phyloP scores from a whole-genome alignment of 116 monocot genomes.

The Papilionanthe hybrid region DNA sequence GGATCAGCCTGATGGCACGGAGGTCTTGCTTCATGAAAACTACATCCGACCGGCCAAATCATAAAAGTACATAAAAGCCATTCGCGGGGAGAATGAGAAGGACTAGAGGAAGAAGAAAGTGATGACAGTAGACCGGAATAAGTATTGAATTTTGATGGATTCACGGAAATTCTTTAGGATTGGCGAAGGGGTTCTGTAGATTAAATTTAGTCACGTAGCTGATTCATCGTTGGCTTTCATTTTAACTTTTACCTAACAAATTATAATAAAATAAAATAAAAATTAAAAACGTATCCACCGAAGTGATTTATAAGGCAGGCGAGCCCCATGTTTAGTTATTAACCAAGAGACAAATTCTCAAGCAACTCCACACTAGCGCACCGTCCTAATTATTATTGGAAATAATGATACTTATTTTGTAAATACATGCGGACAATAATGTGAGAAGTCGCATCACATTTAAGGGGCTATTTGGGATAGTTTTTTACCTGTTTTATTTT shows the following conservation, averaged over 20 bases:
- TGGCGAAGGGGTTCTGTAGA: too few relatives aligned
- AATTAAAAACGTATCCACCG: too few relatives aligned
- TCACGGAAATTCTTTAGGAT: not conserved
- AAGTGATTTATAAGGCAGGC: too few relatives aligned
- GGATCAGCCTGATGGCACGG: not conserved
- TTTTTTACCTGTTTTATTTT: too few relatives aligned
- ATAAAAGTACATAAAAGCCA: constrained; percentile 5
- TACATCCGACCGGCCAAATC: constrained; percentile 1
- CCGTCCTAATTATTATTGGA: too few relatives aligned
- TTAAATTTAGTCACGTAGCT: not conserved
- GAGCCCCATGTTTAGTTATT: too few relatives aligned
- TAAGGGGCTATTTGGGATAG: too few relatives aligned
- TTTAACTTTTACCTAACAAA: not conserved
- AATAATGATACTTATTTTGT: too few relatives aligned
- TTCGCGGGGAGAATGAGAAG: too few relatives aligned
- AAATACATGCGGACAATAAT: too few relatives aligned
- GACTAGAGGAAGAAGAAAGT: not conserved
- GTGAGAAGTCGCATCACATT: constrained; percentile 33
- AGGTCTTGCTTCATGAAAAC: constrained; percentile 1
- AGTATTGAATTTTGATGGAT: not conserved
- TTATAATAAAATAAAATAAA: not conserved
- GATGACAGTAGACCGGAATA: not conserved
- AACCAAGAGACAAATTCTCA: too few relatives aligned
- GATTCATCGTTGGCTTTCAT: not conserved
- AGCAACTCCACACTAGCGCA: too few relatives aligned